phyloP scores from a whole-genome alignment of 768 basidiomycete species.

The Rubroboletus pulcherrimus region DNA sequence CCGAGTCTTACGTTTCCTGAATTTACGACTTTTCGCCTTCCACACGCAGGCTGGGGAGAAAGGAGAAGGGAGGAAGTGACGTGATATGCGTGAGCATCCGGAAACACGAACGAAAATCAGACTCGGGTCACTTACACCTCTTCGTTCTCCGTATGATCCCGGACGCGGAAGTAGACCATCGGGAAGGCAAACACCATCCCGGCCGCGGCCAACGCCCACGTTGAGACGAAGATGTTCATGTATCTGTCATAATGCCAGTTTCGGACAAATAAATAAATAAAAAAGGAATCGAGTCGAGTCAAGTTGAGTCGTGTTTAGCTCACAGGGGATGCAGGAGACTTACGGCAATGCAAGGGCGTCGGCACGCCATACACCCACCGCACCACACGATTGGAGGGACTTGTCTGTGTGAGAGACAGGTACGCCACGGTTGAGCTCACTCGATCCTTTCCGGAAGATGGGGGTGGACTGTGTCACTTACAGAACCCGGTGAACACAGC shows the following conservation, averaged over 20 bases:
- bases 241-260: slow-evolving; percentile 31
- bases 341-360: slow-evolving; percentile 64
- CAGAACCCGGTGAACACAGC: slow-evolving; percentile 83
- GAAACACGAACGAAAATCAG: not conserved
- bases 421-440: not conserved
- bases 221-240: slow-evolving; percentile 73
- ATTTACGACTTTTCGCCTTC: not conserved
- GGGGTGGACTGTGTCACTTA: slow-evolving; percentile 35
- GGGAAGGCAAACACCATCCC: slow-evolving; percentile 67
- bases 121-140: slow-evolving; percentile 44
- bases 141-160: slow-evolving; percentile 50
- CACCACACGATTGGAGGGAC: slow-evolving; percentile 71
- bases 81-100: not conserved
- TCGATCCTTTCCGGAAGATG: not conserved
- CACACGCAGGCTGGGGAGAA: not conserved
- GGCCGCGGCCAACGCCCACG: slow-evolving; percentile 62
- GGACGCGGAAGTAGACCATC: slow-evolving; percentile 71
- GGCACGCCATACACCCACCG: slow-evolving; percentile 68
- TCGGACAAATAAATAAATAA: too few species aligned
- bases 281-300: not conserved
- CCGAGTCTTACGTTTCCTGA: not conserved
- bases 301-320: not conserved
- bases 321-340: slow-evolving; percentile 25
- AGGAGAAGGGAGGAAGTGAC: too few species aligned
- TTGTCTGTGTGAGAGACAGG: slow-evolving; percentile 43